These are phyloP conservation scores for Plasmodium sp. DNA, from an alignment of 169 alveolate genomes.

Conservation along the genomic window DNA sequence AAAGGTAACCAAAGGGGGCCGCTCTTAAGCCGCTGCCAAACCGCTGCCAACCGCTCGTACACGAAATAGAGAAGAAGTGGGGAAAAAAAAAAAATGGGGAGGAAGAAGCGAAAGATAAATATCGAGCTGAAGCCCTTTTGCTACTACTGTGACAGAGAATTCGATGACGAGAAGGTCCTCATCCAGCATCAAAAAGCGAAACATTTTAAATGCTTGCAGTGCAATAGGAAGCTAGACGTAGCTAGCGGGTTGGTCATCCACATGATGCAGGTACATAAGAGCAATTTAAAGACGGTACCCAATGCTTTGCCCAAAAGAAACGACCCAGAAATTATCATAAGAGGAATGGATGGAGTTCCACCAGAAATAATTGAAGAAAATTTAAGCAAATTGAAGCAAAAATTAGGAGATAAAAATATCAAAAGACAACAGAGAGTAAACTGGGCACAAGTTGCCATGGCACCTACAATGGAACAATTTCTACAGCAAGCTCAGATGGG, in stretches of 20 bases:
- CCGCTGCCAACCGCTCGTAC: background rate
- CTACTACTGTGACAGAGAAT: constrained; percentile 97
- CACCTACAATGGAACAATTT: constrained; percentile 84
- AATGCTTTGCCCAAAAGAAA: constrained; percentile 97
- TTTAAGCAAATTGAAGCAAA: constrained; percentile 78
- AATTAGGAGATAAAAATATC: constrained; percentile 82
- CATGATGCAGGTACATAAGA: constrained; percentile 95
- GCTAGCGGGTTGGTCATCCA: constrained; percentile 94
- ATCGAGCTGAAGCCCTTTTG: constrained; percentile 96
- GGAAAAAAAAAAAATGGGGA: constrained; percentile 86
- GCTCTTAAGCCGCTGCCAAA: background rate
- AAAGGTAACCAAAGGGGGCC: background rate
- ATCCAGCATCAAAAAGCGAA: constrained; percentile 98
- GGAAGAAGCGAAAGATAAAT: constrained; percentile 94
- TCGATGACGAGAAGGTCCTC: constrained; percentile 96
- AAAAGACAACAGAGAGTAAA: constrained; percentile 86
- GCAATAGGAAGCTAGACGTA: constrained; percentile 96
- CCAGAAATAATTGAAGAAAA: constrained; percentile 89
- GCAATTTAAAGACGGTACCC: constrained; percentile 93
- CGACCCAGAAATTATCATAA: constrained; percentile 92
- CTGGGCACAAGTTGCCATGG: constrained; percentile 88
- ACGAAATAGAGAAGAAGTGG: background rate
- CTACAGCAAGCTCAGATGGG: constrained; percentile 77
- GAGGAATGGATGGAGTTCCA: constrained; percentile 99
- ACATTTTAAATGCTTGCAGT: constrained; percentile 95